Percentiles rank a stretch among this genome's conserved stretches.
phyloP scores from a whole-genome alignment of 2,329 filamentous ascomycete genomes.

The Coniochaeta ligniaria region DNA sequence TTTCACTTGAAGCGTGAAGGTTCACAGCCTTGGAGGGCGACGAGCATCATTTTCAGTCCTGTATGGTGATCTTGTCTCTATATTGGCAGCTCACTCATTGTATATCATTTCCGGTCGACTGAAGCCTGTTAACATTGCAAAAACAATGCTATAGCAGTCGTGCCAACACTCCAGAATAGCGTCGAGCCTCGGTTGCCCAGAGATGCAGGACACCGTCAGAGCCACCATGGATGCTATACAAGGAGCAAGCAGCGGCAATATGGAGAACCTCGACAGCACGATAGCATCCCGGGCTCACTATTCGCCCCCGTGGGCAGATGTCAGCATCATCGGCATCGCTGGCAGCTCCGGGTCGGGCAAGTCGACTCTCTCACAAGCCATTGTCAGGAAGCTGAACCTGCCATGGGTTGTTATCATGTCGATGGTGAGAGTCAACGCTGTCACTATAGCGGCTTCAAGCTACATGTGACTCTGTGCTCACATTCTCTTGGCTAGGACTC shows the following conservation, averaged over 20 bases:
- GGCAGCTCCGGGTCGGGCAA: slow-evolving; percentile 93
- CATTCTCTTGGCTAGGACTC: slow-evolving; percentile 59
- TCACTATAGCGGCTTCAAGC: background rate
- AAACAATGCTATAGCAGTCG: background rate
- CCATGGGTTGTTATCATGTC: slow-evolving; percentile 98
- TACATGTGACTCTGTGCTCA: background rate
- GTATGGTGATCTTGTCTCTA: background rate
- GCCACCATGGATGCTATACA: background rate
- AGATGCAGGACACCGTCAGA: background rate
- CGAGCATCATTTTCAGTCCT: background rate
- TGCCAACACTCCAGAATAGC: background rate
- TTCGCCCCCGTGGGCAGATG: slow-evolving; percentile 89
- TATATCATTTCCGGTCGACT: background rate
- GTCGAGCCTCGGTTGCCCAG: background rate
- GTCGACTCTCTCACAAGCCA: slow-evolving; percentile 86
- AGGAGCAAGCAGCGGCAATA: background rate
- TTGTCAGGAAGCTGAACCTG: slow-evolving; percentile 81
- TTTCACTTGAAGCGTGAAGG: background rate
- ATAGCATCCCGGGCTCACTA: slow-evolving; percentile 64
- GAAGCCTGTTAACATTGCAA: background rate
- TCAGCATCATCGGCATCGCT: slow-evolving; percentile 93
- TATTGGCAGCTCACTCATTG: background rate
- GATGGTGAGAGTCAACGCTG: slow-evolving; percentile 55
- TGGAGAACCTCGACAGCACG: slow-evolving; percentile 24
- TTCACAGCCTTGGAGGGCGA: background rate